Percentiles rank a stretch among this genome's conserved stretches.
Conservation (phyloP, 257 asterid species). For the Phtheirospermum japonicum region DNA sequence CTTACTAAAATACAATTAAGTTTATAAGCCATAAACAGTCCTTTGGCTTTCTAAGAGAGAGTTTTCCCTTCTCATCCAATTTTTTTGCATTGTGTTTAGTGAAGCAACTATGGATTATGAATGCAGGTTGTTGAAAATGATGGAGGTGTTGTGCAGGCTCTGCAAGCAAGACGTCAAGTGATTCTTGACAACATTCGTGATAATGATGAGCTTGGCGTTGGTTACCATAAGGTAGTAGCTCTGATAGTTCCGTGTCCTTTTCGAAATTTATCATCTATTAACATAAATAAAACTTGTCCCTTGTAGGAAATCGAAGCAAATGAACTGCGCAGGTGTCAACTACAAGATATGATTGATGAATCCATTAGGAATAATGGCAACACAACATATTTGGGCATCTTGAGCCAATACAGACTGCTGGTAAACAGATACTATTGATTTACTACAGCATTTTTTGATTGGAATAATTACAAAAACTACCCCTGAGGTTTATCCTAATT, state of each 20-base stretch:
- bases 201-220: conserved; percentile 86
- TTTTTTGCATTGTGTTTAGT: conserved; percentile 21
- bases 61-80: not conserved
- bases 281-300: conserved; percentile 17
- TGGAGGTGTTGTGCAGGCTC: conserved; percentile 70
- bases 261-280: conserved; percentile 18
- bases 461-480: not conserved
- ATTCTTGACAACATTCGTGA: conserved; percentile 93
- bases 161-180: conserved; percentile 85
- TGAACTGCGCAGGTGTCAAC: conserved; percentile 70
- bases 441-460: conserved; percentile 1
- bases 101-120: conserved; percentile 19
- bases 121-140: conserved; percentile 68
- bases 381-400: conserved; percentile 79
- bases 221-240: conserved; percentile 67
- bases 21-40: conserved; percentile 1
- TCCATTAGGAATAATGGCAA: conserved; percentile 82
- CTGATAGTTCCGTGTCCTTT: conserved; percentile 17
- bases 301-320: conserved; percentile 82
- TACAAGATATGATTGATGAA: conserved; percentile 84
- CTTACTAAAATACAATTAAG: conserved; percentile 7
- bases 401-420: conserved; percentile 91
- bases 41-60: conserved; percentile 6
- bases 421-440: conserved; percentile 38
- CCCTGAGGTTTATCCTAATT: not conserved